Conservation (phyloP, 2,329 filamentous ascomycete species). For the Colletotrichum kahawae region DNA sequence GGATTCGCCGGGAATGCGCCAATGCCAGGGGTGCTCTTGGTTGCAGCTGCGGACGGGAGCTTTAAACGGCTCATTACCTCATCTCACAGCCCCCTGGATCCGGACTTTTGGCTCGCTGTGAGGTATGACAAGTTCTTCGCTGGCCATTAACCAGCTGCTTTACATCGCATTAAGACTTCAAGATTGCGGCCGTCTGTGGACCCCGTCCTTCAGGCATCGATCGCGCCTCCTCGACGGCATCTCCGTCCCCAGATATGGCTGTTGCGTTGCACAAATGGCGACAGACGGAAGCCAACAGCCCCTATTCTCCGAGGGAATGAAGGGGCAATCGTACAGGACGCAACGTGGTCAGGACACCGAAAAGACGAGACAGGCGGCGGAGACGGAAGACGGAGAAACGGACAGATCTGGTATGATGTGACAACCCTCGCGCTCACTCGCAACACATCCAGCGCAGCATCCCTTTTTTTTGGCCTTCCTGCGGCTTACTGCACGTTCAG, state of each 20-base stretch:
- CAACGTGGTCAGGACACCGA: not conserved
- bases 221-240: not conserved
- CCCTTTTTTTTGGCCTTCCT: not conserved
- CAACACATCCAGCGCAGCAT: not conserved
- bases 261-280: not conserved
- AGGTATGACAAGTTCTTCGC: not conserved
- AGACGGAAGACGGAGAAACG: not conserved
- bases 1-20: not conserved
- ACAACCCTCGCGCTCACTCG: not conserved
- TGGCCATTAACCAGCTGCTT: not conserved
- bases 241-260: not conserved
- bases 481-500: not conserved
- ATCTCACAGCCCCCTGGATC: not conserved
- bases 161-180: not conserved
- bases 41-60: conserved; percentile 4
- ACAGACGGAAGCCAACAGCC: not conserved
- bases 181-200: not conserved
- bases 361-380: not conserved
- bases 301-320: not conserved
- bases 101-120: not conserved
- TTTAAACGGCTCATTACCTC: not conserved
- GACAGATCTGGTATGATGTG: conserved; percentile 12
- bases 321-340: not conserved
- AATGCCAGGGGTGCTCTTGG: not conserved
- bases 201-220: not conserved